Percentiles rank a stretch among this genome's conserved stretches.
These are phyloP conservation scores for Sporothrix dimorphospora DNA, from an alignment of 2,329 filamentous ascomycete species.

Conservation along the genomic window DNA sequence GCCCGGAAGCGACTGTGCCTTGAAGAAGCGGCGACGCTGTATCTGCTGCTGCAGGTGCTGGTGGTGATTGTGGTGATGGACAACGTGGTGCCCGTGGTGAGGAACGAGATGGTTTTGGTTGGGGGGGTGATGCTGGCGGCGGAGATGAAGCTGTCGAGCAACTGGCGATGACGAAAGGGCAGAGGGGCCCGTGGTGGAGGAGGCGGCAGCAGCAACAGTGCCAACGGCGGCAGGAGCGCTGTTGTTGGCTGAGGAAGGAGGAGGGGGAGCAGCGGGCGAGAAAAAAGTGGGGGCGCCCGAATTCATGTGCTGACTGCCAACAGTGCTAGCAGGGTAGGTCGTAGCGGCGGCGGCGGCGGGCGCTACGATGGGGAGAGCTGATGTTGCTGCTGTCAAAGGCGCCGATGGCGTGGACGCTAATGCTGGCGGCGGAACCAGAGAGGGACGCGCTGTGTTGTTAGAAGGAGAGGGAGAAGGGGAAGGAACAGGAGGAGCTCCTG, in stretches of 20 bases:
- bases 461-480: conserved; percentile 1
- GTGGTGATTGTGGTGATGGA: conserved; percentile 32
- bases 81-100: conserved; percentile 29
- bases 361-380: conserved; percentile 9
- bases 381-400: neutral
- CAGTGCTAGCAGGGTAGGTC: conserved; percentile 8
- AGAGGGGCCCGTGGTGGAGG: neutral
- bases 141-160: conserved; percentile 16
- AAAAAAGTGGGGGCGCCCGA: conserved; percentile 18
- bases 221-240: conserved; percentile 14
- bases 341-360: conserved; percentile 5
- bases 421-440: neutral
- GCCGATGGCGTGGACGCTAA: conserved; percentile 18
- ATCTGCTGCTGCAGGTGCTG: conserved; percentile 31
- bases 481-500: neutral
- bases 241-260: neutral
- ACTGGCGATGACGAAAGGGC: conserved; percentile 17
- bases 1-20: conserved; percentile 15
- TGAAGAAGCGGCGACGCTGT: conserved; percentile 19
- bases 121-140: conserved; percentile 17
- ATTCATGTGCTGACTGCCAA: neutral
- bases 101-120: neutral
- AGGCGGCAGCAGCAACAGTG: conserved; percentile 7
- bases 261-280: conserved; percentile 16
- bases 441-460: neutral